Base-by-base conservation (phyloP, 139 green algal species). In the Coelastrella sp. region DNA sequence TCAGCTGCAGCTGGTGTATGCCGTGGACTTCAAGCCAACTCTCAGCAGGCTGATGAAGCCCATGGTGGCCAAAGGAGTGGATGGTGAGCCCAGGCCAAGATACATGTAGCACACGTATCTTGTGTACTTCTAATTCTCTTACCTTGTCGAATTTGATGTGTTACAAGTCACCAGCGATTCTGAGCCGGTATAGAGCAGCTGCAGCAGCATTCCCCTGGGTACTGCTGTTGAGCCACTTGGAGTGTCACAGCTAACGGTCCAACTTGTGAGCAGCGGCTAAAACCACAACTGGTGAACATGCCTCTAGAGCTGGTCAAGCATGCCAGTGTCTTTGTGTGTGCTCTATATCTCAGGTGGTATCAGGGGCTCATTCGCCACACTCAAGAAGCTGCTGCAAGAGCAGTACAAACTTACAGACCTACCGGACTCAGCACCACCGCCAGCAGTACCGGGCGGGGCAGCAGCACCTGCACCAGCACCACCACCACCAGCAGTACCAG, bases 21-120 rank as follows among this genome's bases (percentile, higher is more conserved):
- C 57, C 4, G 17, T 91, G 5, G 57, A 58, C 76, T 91, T 83
- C 78, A 84, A 83, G 13, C 22, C 79, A 17, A 57, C 20, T 20
- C 66, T 91, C n/a, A 74, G 73, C 79, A 61, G 88, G 54, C 66
- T 91, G 54, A 54, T 91, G 88, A 85, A 77, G 65, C 79, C 79
- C 6, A 87, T 91, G 79, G 79, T 91, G 64, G 47, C 54, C 22
- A 74, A 81, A 54, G 88, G 88, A 3, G 88, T 91, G 20, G 88
- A 91, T 47, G 88, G 88, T 87, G 88, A 71, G 86, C 61, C 8
- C 11, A 19, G 61, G 11, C 8, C 61, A 71, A 10, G 11, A 71
- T 47, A 47, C 32, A 47, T 47, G 32, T 47, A 47, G 32, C 32
- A 47, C 32, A 47, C 32, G 32, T 47, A 47, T 47, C 32, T 47